Conservation (phyloP, 2,329 filamentous ascomycete species). For the Penicillium oxalicum region DNA sequence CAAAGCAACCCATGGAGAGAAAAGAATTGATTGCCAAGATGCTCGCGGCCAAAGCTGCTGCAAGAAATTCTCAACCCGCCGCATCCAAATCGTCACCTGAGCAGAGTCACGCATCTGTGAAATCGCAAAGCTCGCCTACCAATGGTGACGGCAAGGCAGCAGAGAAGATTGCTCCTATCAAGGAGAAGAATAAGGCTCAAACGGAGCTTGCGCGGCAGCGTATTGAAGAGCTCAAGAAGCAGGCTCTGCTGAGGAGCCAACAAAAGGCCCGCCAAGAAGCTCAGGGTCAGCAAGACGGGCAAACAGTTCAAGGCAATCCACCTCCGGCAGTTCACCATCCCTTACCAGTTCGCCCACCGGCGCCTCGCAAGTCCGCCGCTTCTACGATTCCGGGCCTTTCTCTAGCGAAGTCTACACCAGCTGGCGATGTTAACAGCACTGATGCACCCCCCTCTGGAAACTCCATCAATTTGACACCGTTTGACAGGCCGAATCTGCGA, state of each 20-base stretch:
- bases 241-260: slow-evolving; percentile 37
- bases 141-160: slow-evolving; percentile 14
- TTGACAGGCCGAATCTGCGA: slow-evolving; percentile 25
- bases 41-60: slow-evolving; percentile 63
- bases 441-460: slow-evolving; percentile 9
- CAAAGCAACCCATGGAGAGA: slow-evolving; percentile 53
- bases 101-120: slow-evolving; percentile 1
- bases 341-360: slow-evolving; percentile 34
- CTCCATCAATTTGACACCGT: slow-evolving; percentile 16
- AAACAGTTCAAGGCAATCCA: slow-evolving; percentile 2
- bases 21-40: slow-evolving; percentile 72
- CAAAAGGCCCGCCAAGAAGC: slow-evolving; percentile 16
- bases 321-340: slow-evolving; percentile 29
- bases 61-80: slow-evolving; percentile 40
- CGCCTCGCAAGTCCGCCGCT: slow-evolving; percentile 23
- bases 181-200: slow-evolving; percentile 54
- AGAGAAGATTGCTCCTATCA: slow-evolving; percentile 26
- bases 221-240: slow-evolving; percentile 66
- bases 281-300: slow-evolving; percentile 7
- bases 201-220: slow-evolving; percentile 73
- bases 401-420: slow-evolving; percentile 34
- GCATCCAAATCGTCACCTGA: slow-evolving; percentile 12
- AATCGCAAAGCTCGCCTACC: slow-evolving; percentile 1
- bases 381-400: slow-evolving; percentile 49
- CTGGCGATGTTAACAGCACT: slow-evolving; percentile 1